These are phyloP conservation scores for Fusarium kyushuense DNA, from an alignment of 2,329 filamentous ascomycete genomes.

Conservation along the genomic window DNA sequence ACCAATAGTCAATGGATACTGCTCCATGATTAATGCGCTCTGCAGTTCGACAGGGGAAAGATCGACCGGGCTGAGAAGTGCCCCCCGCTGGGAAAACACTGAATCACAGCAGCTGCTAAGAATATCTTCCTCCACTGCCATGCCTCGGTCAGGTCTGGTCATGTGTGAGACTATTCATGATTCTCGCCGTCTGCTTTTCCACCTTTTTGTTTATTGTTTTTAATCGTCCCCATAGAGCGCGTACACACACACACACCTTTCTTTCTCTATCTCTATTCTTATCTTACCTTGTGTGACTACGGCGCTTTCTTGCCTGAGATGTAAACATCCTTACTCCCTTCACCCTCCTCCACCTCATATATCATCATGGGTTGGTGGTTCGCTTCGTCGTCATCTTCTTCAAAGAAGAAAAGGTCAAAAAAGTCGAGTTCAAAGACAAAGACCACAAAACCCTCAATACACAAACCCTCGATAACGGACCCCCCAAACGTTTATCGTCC, in stretches of 20 bases:
- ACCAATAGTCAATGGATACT: fast-evolving
- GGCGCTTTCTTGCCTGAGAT: conserved; percentile 4
- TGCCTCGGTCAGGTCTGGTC: conserved; percentile 22
- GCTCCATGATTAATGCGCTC: background rate
- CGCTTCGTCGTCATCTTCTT: background rate
- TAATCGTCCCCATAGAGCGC: background rate
- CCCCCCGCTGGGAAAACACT: conserved; percentile 24
- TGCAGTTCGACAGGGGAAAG: conserved; percentile 33
- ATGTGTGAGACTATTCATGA: conserved; percentile 32
- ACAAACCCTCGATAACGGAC: conserved; percentile 21
- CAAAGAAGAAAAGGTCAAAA: conserved; percentile 23
- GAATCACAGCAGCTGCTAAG: conserved; percentile 37
- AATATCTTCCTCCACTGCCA: conserved; percentile 32
- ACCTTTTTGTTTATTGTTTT: conserved; percentile 12
- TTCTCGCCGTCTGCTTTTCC: conserved; percentile 18
- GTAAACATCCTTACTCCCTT: conserved; percentile 6
- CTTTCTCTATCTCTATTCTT: background rate
- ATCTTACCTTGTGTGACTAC: background rate
- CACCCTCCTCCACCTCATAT: conserved; percentile 3
- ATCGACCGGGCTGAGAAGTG: conserved; percentile 30
- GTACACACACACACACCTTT: background rate
- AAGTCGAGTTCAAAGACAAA: conserved; percentile 5
- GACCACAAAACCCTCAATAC: background rate
- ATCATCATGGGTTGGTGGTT: conserved; percentile 14
- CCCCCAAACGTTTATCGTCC: conserved; percentile 21